phyloP scores from a whole-genome alignment of 129 eudicot genomes.

The Sambucus nigra region DNA sequence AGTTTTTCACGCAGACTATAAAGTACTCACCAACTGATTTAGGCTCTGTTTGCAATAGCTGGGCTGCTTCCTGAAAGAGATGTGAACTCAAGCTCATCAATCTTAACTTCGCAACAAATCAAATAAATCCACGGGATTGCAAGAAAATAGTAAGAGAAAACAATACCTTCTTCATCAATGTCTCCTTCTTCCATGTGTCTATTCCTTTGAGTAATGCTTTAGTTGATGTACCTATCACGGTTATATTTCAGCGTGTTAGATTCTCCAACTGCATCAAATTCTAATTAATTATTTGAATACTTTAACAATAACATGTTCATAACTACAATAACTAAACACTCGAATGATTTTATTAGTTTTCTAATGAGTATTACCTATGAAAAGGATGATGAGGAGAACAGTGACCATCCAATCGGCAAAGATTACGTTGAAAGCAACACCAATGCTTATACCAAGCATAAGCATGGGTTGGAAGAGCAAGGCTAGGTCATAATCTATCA shows the following conservation, averaged over 20 bases:
- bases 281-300: no score
- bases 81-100: background rate
- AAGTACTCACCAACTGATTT: background rate
- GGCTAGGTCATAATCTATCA: conserved; percentile 34
- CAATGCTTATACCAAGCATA: conserved; percentile 35
- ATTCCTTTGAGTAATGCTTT: conserved; percentile 33
- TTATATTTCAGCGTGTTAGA: background rate
- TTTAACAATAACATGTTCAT: no score
- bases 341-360: no score
- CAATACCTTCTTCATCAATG: conserved; percentile 22
- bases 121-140: no score
- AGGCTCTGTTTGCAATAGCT: conserved; percentile 4
- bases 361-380: conserved; percentile 25
- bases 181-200: conserved; percentile 38
- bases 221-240: conserved; percentile 22
- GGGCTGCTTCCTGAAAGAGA: conserved; percentile 13
- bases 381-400: conserved; percentile 28
- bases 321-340: no score
- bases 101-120: background rate
- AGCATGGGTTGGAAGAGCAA: conserved; percentile 37
- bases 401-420: conserved; percentile 47
- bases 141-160: no score
- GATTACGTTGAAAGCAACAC: conserved; percentile 29
- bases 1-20: no score
- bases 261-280: no score